A percentile compares a stretch with the other conserved stretches of the same genome.
Evolutionary conservation across 2,329 filamentous ascomycete genomes (phyloP).

Genomic region (Trichoderma sp.): DNA sequence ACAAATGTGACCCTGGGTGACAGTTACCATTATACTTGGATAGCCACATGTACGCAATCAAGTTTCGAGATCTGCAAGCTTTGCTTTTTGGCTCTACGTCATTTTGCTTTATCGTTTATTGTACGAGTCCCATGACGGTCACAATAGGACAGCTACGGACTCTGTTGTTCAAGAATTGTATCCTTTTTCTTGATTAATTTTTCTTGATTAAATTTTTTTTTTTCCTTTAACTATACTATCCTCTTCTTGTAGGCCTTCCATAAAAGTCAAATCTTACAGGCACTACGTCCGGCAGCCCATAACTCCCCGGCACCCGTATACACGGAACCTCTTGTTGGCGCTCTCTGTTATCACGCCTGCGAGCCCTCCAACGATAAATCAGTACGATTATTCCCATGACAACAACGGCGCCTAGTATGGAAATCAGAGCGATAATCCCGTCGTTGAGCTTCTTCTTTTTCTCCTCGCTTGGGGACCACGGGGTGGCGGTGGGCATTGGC

Average conservation of each 20-base stretch:
- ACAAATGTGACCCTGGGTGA: neutral
- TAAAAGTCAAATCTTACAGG: neutral
- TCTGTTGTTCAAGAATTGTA: neutral
- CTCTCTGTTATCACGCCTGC: rapidly evolving
- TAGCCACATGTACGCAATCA: neutral
- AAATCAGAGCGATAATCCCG: neutral
- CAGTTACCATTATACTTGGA: neutral
- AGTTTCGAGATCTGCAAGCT: neutral
- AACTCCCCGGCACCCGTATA: neutral
- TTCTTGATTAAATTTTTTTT: neutral
- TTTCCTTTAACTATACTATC: neutral
- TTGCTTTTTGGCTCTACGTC: neutral
- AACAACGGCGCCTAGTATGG: neutral
- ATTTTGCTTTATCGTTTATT: neutral
- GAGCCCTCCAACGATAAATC: rapidly evolving
- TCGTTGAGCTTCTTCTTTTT: neutral
- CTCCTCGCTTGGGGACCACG: neutral
- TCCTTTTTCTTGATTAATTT: too few relatives aligned
- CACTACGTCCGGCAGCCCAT: neutral
- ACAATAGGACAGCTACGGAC: neutral
- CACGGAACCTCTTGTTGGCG: neutral
- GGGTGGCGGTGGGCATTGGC: neutral
- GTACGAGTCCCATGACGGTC: neutral
- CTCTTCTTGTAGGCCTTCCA: neutral
- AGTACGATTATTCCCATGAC: neutral